These are phyloP conservation scores for Penicillium rolfsii DNA, from an alignment of 2,329 filamentous ascomycete species.

Conservation along the genomic window DNA sequence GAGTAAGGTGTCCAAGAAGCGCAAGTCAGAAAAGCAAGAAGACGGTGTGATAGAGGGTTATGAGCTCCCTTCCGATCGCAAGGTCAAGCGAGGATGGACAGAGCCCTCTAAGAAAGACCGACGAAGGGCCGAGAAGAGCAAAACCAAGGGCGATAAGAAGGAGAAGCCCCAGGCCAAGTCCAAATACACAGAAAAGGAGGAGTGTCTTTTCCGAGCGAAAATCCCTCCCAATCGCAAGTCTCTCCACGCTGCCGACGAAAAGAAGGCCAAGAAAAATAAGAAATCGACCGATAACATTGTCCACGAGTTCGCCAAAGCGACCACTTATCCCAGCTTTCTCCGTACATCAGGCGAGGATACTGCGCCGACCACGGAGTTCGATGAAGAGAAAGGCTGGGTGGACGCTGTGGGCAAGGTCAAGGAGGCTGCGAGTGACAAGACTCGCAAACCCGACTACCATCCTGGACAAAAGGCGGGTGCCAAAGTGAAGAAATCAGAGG, in stretches of 20 bases:
- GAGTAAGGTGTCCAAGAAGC: conserved; percentile 53
- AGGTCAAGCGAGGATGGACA: conserved; percentile 89
- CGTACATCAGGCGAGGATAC: conserved; percentile 57
- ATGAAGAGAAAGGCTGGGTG: conserved; percentile 88
- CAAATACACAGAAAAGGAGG: conserved; percentile 77
- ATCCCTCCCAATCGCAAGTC: conserved; percentile 63
- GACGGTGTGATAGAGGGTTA: conserved; percentile 63
- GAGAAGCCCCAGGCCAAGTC: conserved; percentile 65
- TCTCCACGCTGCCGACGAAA: conserved; percentile 30
- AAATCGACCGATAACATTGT: conserved; percentile 68
- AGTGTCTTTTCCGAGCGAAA: conserved; percentile 83
- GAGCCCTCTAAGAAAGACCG: conserved; percentile 60
- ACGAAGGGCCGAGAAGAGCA: conserved; percentile 52
- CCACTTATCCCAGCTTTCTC: conserved; percentile 80
- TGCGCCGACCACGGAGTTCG: conserved; percentile 64
- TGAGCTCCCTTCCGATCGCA: conserved; percentile 71
- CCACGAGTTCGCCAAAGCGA: conserved; percentile 87
- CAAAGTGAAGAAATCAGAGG: conserved; percentile 33
- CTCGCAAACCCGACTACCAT: conserved; percentile 34
- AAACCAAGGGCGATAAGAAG: conserved; percentile 60
- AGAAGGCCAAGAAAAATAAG: conserved; percentile 60
- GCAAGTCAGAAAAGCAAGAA: conserved; percentile 54
- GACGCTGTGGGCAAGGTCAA: conserved; percentile 76
- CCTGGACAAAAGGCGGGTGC: conserved; percentile 37
- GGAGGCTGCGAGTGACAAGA: conserved; percentile 37